phyloP scores from a whole-genome alignment of 2,329 filamentous ascomycete genomes.

The Thermothelomyces thermophilus region DNA sequence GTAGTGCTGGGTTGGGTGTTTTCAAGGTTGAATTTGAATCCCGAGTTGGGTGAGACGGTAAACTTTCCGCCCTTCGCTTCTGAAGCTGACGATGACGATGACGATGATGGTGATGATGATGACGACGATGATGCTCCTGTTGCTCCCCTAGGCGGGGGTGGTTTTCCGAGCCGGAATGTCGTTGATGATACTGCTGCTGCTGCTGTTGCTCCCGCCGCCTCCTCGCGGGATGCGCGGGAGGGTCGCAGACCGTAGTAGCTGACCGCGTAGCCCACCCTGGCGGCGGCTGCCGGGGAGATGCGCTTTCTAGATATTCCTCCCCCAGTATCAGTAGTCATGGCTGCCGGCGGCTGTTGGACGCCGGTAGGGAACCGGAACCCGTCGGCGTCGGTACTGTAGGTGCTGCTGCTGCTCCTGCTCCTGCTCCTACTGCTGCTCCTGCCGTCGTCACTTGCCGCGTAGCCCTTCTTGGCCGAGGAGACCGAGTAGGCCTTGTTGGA shows the following conservation, averaged over 20 bases:
- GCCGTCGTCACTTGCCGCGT: constrained; percentile 15
- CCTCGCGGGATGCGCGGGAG: neutral
- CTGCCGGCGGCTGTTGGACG: constrained; percentile 23
- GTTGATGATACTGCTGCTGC: neutral
- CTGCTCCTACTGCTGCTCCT: constrained; percentile 10
- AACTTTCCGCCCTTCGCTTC: constrained; percentile 19
- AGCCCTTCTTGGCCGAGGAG: constrained; percentile 4
- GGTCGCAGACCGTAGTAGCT: constrained; percentile 13
- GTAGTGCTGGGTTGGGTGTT: neutral
- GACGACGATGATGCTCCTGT: neutral
- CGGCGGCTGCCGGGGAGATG: neutral
- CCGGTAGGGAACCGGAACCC: constrained; percentile 16
- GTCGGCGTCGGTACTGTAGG: constrained; percentile 21
- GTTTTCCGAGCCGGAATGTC: constrained; percentile 10
- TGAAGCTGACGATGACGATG: no score
- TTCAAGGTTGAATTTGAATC: neutral
- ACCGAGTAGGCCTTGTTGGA: constrained; percentile 19
- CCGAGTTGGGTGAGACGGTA: constrained; percentile 25
- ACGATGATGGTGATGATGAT: constrained; percentile 7
- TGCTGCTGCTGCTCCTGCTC: constrained; percentile 19
- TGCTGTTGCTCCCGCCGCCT: neutral
- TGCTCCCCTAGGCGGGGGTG: neutral
- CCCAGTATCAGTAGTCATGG: neutral
- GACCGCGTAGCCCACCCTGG: constrained; percentile 20
- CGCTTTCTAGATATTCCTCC: neutral